A percentile compares a stretch with the other conserved stretches of the same genome.
Conservation (phyloP, 208 protist genomes). For the Naegleria gruberi region DNA sequence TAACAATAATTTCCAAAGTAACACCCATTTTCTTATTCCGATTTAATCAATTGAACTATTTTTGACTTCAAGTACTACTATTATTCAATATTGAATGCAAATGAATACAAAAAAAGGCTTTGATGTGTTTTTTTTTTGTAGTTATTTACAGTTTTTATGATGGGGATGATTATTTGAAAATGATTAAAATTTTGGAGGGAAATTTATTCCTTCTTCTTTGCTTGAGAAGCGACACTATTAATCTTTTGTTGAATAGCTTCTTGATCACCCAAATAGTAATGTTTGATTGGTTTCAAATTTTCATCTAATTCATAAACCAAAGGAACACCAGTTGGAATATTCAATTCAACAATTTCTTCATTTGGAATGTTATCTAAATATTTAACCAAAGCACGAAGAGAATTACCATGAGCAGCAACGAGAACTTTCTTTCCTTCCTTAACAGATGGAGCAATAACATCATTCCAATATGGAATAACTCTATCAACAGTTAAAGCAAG, state of each 20-base stretch:
- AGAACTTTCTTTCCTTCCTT: conserved; percentile 52
- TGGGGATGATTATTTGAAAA: not conserved
- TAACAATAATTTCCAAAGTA: conserved; percentile 77
- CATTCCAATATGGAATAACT: conserved; percentile 48
- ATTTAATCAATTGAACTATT: too few relatives aligned
- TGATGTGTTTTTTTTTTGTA: too few relatives aligned
- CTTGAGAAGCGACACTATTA: conserved; percentile 3
- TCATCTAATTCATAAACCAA: conserved; percentile 43
- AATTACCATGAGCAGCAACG: conserved; percentile 61
- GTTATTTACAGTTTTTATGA: not conserved
- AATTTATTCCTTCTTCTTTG: not conserved
- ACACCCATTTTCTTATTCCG: conserved; percentile 34
- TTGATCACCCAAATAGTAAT: conserved; percentile 23
- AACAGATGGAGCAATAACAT: conserved; percentile 46
- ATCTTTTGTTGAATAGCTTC: conserved; percentile 13
- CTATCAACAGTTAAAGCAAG: conserved; percentile 47
- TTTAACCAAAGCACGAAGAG: conserved; percentile 52
- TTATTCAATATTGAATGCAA: too few relatives aligned
- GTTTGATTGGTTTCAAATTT: conserved; percentile 29
- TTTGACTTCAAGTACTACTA: too few relatives aligned
- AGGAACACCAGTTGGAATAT: conserved; percentile 54
- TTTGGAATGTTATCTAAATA: conserved; percentile 50
- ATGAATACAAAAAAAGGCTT: too few relatives aligned
- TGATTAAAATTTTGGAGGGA: not conserved
- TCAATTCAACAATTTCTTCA: conserved; percentile 42